Evolutionary conservation across 352 stramenopile genomes (phyloP).

Genomic region (Globisporangium uncinulatum): DNA sequence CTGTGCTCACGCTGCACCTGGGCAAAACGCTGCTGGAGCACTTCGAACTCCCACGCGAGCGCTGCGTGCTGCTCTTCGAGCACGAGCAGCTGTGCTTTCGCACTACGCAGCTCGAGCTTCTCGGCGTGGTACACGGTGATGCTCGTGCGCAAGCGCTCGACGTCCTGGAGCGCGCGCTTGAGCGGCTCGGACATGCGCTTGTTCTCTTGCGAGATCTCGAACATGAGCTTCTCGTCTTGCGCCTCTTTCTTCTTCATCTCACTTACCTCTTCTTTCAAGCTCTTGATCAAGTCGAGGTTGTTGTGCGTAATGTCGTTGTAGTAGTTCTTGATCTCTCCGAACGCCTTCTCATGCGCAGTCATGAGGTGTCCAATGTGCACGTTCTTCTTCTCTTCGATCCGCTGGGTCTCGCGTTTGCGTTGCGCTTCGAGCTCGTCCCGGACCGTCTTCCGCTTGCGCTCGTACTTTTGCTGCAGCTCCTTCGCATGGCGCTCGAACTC

Average conservation of each 20-base stretch:
- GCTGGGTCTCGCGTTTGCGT: constrained; percentile 80
- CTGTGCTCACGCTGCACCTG: constrained; percentile 85
- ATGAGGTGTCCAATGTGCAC: constrained; percentile 91
- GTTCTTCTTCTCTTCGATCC: constrained; percentile 92
- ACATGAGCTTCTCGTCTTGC: constrained; percentile 92
- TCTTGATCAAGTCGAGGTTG: constrained; percentile 96
- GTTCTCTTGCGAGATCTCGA: constrained; percentile 94
- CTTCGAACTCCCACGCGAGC: constrained; percentile 92
- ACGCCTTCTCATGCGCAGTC: constrained; percentile 91
- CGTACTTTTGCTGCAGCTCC: constrained; percentile 88
- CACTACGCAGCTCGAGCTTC: constrained; percentile 52
- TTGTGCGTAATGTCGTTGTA: constrained; percentile 98
- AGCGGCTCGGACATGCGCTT: constrained; percentile 93
- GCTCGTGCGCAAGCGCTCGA: constrained; percentile 63
- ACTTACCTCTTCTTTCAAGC: constrained; percentile 92
- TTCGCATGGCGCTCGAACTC: constrained; percentile 90
- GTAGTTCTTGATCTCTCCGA: constrained; percentile 96
- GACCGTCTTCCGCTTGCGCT: constrained; percentile 74
- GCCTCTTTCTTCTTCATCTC: constrained; percentile 95
- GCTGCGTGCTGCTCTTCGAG: constrained; percentile 87
- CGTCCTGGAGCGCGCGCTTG: constrained; percentile 79
- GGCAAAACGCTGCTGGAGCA: constrained; percentile 86
- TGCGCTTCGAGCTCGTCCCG: constrained; percentile 77
- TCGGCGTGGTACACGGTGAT: constrained; percentile 69
- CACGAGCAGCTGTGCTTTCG: constrained; percentile 74